Evolutionary conservation across 352 stramenopile species (phyloP), one percentile per base, ranked within the genome.

Genomic region (Thalassiosira sp.): DNA sequence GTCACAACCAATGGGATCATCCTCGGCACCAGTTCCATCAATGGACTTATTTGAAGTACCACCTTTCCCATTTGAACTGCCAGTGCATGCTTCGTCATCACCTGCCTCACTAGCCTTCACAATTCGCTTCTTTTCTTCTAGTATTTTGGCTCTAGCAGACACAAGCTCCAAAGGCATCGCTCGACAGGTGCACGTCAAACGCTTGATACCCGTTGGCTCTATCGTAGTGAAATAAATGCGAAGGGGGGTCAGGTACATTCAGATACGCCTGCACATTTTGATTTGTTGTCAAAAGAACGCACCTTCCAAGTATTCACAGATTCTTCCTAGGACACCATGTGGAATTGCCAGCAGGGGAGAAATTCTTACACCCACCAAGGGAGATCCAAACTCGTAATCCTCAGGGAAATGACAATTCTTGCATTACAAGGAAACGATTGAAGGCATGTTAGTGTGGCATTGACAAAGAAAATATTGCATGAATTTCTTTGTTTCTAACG

Each of bases 161-260:
- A 74, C 22, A 57, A 93, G 59, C 25, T 81, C 51, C 27, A 75
- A 72, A 42, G 84, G 79, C 13, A 93, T 57, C 35, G 71, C 65
- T 16, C 72, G 59, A 72, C 88, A 93, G 7, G 85, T 93, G n/a
- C 68, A 76, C 52, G 84, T 72, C 42, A 93, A 82, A 25, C 54
- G 64, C 42, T 77, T 85, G 5, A 89, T 69, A 57, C 82, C 74
- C n/a, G 40, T 60, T 28, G 69, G 52, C 13, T 35, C 63, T 63
- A 60, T 27, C 13, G 33, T 24, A 5, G 33, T 16, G 31, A 35
- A 27, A 40, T 35, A 3, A 43, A 22, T 1, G 8, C 10, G 15
- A 11, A 43, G 31, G 6, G 24, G 51, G 25, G 16, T 43, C n/a
- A 43, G 51, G 25, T 18, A 22, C 45, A 24, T 37, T 33, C 48